phyloP scores from a whole-genome alignment of 768 basidiomycete genomes.

The Artomyces pyxidatus region DNA sequence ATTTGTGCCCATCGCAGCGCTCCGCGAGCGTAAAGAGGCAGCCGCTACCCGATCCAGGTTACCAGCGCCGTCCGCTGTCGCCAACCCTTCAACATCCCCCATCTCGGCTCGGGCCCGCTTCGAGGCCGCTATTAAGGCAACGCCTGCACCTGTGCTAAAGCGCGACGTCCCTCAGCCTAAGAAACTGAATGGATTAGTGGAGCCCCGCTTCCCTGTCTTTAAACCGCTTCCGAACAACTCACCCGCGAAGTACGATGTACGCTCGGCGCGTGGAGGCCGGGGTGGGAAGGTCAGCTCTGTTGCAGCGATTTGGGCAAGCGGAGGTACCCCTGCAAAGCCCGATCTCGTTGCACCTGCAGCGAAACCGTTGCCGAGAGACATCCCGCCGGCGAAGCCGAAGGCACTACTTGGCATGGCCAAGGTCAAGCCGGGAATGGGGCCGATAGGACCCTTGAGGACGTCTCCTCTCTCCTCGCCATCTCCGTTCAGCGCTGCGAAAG shows the following conservation, averaged over 20 bases:
- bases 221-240: constrained; percentile 30
- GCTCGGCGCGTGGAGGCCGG: constrained; percentile 68
- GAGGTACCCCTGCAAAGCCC: neutral
- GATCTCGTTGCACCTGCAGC: constrained; percentile 1
- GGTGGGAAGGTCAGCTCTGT: constrained; percentile 72
- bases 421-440: neutral
- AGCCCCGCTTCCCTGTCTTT: constrained; percentile 1
- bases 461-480: neutral
- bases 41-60: neutral
- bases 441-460: neutral
- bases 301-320: constrained; percentile 62
- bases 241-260: constrained; percentile 61
- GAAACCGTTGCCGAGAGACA: neutral
- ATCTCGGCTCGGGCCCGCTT: constrained; percentile 1
- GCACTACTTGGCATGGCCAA: constrained; percentile 3
- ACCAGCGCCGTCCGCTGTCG: neutral
- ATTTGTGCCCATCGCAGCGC: constrained; percentile 57
- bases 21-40: constrained; percentile 25
- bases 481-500: constrained; percentile 6
- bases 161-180: neutral
- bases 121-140: neutral
- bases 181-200: neutral
- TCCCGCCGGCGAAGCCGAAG: constrained; percentile 1
- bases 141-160: neutral
- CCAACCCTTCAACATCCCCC: too few species aligned